Conservation (phyloP, 352 stramenopile species). For the Globisporangium spiculum region DNA sequence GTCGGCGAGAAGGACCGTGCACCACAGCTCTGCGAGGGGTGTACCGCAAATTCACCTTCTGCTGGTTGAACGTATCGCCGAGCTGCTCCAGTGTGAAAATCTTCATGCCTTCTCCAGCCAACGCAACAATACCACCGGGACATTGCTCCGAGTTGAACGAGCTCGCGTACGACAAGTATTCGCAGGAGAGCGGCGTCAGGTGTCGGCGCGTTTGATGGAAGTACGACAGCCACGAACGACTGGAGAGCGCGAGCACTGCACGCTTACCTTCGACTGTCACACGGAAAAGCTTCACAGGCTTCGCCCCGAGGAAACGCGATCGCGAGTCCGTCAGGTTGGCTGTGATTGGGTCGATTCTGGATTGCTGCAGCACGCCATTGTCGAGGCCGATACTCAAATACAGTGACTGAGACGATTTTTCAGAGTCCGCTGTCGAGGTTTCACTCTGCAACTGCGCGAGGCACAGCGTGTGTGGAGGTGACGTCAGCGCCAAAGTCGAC, state of each 20-base stretch:
- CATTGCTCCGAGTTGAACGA: slow-evolving; percentile 96
- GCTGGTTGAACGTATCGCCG: slow-evolving; percentile 97
- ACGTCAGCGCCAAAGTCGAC: slow-evolving; percentile 77
- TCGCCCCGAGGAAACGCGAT: slow-evolving; percentile 93
- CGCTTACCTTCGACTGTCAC: slow-evolving; percentile 86
- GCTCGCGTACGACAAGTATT: slow-evolving; percentile 93
- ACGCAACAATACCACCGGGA: slow-evolving; percentile 95
- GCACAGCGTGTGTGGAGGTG: slow-evolving; percentile 80
- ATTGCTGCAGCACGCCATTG: slow-evolving; percentile 95
- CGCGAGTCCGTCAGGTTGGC: slow-evolving; percentile 82
- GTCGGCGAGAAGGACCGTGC: slow-evolving; percentile 77
- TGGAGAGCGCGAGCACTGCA: slow-evolving; percentile 94
- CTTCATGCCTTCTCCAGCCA: slow-evolving; percentile 94
- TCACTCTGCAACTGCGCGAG: slow-evolving; percentile 80
- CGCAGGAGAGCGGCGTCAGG: slow-evolving; percentile 95
- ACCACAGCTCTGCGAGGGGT: slow-evolving; percentile 96
- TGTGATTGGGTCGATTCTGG: slow-evolving; percentile 86
- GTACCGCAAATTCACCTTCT: slow-evolving; percentile 94
- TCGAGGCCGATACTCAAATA: slow-evolving; percentile 90
- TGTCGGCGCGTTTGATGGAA: slow-evolving; percentile 89
- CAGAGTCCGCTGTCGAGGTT: slow-evolving; percentile 45
- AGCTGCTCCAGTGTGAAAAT: slow-evolving; percentile 97
- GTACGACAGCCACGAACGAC: slow-evolving; percentile 96
- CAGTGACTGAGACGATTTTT: slow-evolving; percentile 60
- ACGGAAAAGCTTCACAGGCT: slow-evolving; percentile 95